Base-by-base conservation (phyloP, 2,329 filamentous ascomycete genomes). In the Scolecobasidium constrictum region DNA sequence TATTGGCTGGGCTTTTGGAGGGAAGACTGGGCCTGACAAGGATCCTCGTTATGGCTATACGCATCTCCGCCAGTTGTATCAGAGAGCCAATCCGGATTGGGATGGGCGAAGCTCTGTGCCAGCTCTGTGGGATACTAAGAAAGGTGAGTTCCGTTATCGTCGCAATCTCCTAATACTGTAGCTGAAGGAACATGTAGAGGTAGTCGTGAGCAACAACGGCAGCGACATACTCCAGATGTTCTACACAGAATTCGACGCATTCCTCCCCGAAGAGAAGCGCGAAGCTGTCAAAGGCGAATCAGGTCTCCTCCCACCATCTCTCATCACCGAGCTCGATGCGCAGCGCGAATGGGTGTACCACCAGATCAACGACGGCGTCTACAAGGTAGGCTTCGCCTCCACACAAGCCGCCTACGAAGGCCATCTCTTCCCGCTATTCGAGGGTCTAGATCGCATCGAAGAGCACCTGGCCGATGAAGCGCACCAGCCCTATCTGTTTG, bases 31-130 rank as follows among this genome's bases (percentile, higher is more conserved):
- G 7, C 21, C 38, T 5, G 38, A 33, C 5, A 65, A 71, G 3
- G 78, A 83, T 52, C 66, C 70, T 21, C 62, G 81, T 3, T 81
- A 75, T 48, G 64, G 67, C 20, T 73, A 70, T 46, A 64, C 66
- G 31, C 80, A 73, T 54, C 54, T 82, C 48, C 72, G 78, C 50
- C 70, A 80, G 48, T 49, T 81, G 2, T 81, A 81, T 56, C 78
- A 80, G 59, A 69, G 66, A 44, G 75, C 71, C 2, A 75, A 81
- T 49, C 62, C 68, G 9, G 64, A 69, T 4, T 81, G 80, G 56
- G 72, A 73, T 48, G 77, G 77, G 0, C 64, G 71, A 16, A 81
- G 78, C 54, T 71, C 66, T 6, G 77, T 81, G 2, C 77, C 77
- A 0, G 49, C 77, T 2, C 63, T 81, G 0, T 81, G 76, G 77